Conservation (phyloP, 2,329 filamentous ascomycete genomes). For the Escovopsis weberi region DNA sequence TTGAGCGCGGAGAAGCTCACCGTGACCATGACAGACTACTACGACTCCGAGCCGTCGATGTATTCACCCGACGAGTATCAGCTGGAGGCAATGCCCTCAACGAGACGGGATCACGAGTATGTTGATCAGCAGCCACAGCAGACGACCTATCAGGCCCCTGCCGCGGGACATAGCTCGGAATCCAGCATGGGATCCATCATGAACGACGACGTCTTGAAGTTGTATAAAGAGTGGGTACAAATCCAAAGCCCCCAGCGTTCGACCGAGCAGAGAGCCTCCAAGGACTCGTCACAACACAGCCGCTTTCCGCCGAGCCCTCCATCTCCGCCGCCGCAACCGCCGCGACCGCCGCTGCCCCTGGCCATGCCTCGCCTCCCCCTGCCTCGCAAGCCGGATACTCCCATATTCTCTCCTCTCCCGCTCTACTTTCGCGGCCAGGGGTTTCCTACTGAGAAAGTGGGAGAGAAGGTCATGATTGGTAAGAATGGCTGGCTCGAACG, state of each 20-base stretch:
- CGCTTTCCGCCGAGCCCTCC: neutral
- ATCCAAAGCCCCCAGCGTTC: slow-evolving; percentile 9
- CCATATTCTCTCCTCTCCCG: slow-evolving; percentile 27
- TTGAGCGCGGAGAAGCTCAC: slow-evolving; percentile 11
- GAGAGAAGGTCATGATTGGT: slow-evolving; percentile 38
- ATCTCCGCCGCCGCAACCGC: neutral
- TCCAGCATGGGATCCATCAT: neutral
- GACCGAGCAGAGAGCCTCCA: slow-evolving; percentile 6
- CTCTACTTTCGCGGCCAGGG: slow-evolving; percentile 27
- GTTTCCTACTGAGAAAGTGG: slow-evolving; percentile 23
- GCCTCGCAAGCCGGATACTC: slow-evolving; percentile 5
- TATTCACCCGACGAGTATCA: slow-evolving; percentile 11
- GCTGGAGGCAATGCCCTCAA: slow-evolving; percentile 1
- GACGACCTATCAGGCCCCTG: neutral
- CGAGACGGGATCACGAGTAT: neutral
- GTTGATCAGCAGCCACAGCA: neutral
- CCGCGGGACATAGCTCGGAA: neutral
- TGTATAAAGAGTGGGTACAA: slow-evolving; percentile 14
- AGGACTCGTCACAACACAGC: slow-evolving; percentile 6
- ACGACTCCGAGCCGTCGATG: slow-evolving; percentile 3
- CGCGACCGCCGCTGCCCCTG: neutral
- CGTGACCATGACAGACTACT: neutral
- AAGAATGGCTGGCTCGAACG: slow-evolving; percentile 42
- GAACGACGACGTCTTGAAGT: slow-evolving; percentile 8
- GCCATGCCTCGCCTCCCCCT: neutral